These are phyloP conservation scores for Dictyostelium firmibasis DNA, from an alignment of 78 protist species.

Conservation along the genomic window DNA sequence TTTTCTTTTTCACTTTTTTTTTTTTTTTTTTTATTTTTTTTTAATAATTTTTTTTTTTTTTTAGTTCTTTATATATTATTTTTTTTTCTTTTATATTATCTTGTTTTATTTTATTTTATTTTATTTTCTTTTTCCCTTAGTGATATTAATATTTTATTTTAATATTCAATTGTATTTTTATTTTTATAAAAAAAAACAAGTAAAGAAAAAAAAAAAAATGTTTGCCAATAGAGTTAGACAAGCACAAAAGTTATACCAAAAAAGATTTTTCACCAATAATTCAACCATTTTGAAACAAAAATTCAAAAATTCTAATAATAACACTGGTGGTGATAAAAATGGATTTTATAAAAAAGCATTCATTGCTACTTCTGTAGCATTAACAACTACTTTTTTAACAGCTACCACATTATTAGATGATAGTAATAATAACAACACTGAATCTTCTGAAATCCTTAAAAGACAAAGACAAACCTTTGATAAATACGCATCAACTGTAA, in stretches of 20 bases:
- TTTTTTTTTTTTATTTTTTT: neutral
- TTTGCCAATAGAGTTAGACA: neutral
- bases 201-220: too few species aligned
- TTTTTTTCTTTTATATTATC: too few species aligned
- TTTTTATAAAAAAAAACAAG: too few species aligned
- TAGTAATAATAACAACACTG: neutral
- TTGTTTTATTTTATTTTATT: too few species aligned
- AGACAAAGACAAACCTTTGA: slow-evolving; percentile 52
- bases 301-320: neutral
- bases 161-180: neutral
- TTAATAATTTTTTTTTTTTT: neutral
- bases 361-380: neutral
- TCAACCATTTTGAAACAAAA: neutral
- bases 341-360: neutral
- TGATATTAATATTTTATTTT: too few species aligned
- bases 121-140: neutral
- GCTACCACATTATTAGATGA: neutral
- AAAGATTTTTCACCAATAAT: neutral
- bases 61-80: neutral
- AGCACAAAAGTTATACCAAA: neutral
- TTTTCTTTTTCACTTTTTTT: neutral
- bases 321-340: neutral
- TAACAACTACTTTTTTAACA: neutral
- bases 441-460: neutral
- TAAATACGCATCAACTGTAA: slow-evolving; percentile 65